These are phyloP conservation scores for Helichrysum umbraculigerum DNA, from an alignment of 129 eudicot species.

Conservation along the genomic window DNA sequence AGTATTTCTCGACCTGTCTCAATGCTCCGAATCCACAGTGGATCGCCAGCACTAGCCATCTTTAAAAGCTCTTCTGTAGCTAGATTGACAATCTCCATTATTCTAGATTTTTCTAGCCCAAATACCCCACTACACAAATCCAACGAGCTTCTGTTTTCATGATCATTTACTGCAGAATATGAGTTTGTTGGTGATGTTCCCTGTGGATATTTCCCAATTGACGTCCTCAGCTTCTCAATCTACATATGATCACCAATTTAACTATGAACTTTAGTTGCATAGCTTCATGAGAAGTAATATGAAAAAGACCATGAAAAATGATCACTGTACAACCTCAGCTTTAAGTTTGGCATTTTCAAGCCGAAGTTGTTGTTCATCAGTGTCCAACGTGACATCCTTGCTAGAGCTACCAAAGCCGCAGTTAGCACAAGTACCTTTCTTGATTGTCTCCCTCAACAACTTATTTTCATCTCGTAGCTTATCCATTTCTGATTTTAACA, in stretches of 20 bases:
- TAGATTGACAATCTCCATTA: conserved; percentile 56
- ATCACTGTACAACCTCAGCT: conserved; percentile 65
- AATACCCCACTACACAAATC: conserved; percentile 62
- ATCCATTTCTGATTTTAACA: conserved; percentile 82
- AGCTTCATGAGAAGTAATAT: not conserved
- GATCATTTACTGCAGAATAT: conserved; percentile 54
- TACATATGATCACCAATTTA: conserved; percentile 31
- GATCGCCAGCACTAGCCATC: conserved; percentile 80
- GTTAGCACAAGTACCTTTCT: conserved; percentile 63
- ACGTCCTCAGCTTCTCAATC: conserved; percentile 77
- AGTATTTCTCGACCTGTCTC: conserved; percentile 95
- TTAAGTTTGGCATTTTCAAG: conserved; percentile 83
- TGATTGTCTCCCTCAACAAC: conserved; percentile 59
- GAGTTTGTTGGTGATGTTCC: conserved; percentile 57
- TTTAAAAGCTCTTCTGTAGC: conserved; percentile 68
- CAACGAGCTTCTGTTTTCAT: conserved; percentile 63
- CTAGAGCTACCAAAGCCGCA: conserved; percentile 68
- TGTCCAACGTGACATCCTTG: conserved; percentile 39
- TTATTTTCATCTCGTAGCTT: conserved; percentile 81
- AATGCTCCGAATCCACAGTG: conserved; percentile 80
- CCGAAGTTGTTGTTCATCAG: conserved; percentile 69
- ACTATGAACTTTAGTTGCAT: conserved; percentile 5
- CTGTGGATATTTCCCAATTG: conserved; percentile 57
- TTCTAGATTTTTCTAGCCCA: conserved; percentile 61
- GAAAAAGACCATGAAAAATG: not conserved